These are phyloP conservation scores for Magnolia kwangsiensis DNA, from an alignment of 164 flowering plant genomes.

Conservation along the genomic window DNA sequence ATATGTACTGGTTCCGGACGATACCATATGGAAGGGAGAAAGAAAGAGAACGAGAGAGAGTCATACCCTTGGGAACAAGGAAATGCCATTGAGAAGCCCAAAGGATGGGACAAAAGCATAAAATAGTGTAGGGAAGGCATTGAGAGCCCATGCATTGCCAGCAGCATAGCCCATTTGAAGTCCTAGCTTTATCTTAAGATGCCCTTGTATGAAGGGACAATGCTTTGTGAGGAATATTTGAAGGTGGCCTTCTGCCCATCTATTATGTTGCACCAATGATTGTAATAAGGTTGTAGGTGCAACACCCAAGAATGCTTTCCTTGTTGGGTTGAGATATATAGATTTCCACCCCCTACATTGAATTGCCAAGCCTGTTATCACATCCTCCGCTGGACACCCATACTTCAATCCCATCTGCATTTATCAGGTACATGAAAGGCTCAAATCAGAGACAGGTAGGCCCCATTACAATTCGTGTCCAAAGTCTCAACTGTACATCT, in stretches of 20 bases:
- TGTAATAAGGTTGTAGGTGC: conserved; percentile 45
- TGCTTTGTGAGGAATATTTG: conserved; percentile 54
- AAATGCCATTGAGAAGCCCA: conserved; percentile 48
- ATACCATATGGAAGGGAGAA: neutral
- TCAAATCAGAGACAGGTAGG: neutral
- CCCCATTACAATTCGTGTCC: too few relatives aligned
- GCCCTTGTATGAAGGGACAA: conserved; percentile 47
- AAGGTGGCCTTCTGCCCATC: conserved; percentile 80
- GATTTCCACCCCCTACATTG: conserved; percentile 73
- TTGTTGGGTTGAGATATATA: conserved; percentile 39
- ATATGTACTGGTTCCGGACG: neutral
- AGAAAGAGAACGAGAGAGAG: neutral
- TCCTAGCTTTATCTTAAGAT: conserved; percentile 38
- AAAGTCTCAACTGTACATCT: too few relatives aligned
- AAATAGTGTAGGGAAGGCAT: conserved; percentile 43
- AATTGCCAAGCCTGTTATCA: conserved; percentile 57
- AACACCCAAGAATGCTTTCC: conserved; percentile 50
- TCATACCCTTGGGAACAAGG: conserved; percentile 45
- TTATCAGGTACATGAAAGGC: neutral
- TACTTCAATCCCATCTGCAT: conserved; percentile 63
- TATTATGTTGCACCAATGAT: conserved; percentile 59
- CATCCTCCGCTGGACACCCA: conserved; percentile 66
- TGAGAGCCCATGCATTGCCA: conserved; percentile 52
- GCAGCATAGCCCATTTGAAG: conserved; percentile 45
- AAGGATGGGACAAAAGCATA: conserved; percentile 62